These are phyloP conservation scores for Suhomyces pyralidae DNA, from an alignment of 805 yeast genomes.

Conservation along the genomic window DNA sequence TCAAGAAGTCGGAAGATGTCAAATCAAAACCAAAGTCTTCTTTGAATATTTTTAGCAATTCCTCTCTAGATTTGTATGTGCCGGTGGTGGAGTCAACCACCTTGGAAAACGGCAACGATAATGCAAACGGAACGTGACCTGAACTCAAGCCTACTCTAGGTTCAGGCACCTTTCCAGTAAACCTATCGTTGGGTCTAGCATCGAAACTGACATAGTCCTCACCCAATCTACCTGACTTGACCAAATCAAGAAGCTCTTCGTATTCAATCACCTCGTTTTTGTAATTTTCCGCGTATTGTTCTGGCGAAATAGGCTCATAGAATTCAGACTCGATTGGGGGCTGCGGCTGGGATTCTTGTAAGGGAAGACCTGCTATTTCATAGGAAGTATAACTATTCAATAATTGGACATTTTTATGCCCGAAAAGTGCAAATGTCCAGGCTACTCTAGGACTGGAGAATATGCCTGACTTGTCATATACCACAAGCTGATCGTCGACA, in stretches of 20 bases:
- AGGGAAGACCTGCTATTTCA: conserved; percentile 41
- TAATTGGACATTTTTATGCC: conserved; percentile 66
- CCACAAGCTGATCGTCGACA: conserved; percentile 58
- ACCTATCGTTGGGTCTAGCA: conserved; percentile 77
- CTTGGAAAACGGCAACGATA: conserved; percentile 69
- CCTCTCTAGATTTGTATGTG: conserved; percentile 46
- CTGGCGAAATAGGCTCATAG: conserved; percentile 15
- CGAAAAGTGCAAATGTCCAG: conserved; percentile 82
- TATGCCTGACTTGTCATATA: conserved; percentile 82
- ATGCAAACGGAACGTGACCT: conserved; percentile 85
- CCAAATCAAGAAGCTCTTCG: conserved; percentile 64
- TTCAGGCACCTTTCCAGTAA: conserved; percentile 78
- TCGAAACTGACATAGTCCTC: conserved; percentile 60
- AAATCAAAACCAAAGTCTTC: conserved; percentile 32
- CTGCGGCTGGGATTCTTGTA: conserved; percentile 37
- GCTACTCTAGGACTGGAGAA: conserved; percentile 90
- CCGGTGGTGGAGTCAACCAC: conserved; percentile 49
- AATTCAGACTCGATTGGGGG: conserved; percentile 14
- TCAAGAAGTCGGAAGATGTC: conserved; percentile 22
- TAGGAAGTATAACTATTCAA: conserved; percentile 67
- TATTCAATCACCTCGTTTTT: conserved; percentile 55
- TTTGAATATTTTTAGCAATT: conserved; percentile 46
- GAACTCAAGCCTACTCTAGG: conserved; percentile 85
- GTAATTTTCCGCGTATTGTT: conserved; percentile 31
- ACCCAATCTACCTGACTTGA: conserved; percentile 44